phyloP scores from a whole-genome alignment of 306 rosid species.

The Glycine soja region DNA sequence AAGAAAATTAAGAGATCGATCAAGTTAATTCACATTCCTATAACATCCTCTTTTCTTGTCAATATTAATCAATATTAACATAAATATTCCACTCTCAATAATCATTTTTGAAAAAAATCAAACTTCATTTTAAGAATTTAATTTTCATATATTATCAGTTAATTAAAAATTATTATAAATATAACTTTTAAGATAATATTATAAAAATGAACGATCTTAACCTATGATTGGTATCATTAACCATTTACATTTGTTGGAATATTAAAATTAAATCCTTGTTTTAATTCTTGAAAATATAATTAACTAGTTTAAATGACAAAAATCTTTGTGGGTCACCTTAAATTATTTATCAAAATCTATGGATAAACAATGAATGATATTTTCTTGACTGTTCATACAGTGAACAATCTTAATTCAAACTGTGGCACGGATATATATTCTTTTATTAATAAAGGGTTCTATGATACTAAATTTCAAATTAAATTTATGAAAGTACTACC shows the following conservation, averaged over 20 bases:
- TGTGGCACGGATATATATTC: not conserved
- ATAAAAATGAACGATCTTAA: too few species aligned
- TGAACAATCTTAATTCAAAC: conserved; percentile 14
- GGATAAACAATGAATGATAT: not conserved
- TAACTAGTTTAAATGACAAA: too few species aligned
- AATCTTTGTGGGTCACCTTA: not conserved
- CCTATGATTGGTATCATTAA: too few species aligned
- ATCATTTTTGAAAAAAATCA: not conserved
- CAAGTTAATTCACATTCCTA: not conserved
- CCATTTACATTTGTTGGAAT: too few species aligned
- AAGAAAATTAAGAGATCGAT: not conserved
- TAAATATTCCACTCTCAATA: not conserved
- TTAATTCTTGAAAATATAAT: too few species aligned
- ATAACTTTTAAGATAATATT: too few species aligned
- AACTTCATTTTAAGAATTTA: not conserved
- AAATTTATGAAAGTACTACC: conserved; percentile 14
- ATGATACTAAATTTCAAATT: not conserved
- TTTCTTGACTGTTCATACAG: not conserved
- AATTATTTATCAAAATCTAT: not conserved
- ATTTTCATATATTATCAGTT: too few species aligned
- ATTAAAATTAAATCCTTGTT: too few species aligned
- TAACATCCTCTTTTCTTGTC: not conserved
- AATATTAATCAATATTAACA: not conserved
- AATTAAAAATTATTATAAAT: too few species aligned
- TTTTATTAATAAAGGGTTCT: not conserved